Evolutionary conservation across 2,329 filamentous ascomycete species (phyloP).

Genomic region (Leptographium wingfieldii): DNA sequence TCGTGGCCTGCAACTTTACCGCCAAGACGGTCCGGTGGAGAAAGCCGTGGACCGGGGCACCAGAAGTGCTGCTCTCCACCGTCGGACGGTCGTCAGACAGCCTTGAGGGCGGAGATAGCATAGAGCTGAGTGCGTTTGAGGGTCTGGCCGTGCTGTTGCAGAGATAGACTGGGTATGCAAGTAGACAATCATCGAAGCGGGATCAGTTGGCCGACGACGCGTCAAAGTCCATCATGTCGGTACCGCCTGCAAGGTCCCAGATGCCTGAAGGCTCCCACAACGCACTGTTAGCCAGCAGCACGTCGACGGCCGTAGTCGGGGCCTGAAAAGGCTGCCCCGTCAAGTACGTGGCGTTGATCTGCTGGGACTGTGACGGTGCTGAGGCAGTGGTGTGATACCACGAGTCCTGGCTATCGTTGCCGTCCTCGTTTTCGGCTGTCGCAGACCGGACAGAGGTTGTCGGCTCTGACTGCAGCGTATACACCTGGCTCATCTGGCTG

Average conservation of each 20-base stretch:
- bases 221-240: neutral
- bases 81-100: neutral
- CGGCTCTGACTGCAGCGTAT: neutral
- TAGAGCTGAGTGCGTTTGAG: neutral
- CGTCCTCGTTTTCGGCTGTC: neutral
- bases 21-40: neutral
- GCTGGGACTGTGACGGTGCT: neutral
- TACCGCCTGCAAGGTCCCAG: neutral
- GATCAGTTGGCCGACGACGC: neutral
- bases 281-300: neutral
- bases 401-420: neutral
- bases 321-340: neutral
- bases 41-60: neutral
- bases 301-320: neutral
- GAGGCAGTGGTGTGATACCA: neutral
- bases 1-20: conserved; percentile 3
- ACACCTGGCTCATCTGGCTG: too few relatives aligned
- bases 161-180: neutral
- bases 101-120: neutral
- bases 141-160: neutral
- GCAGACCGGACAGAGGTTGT: neutral
- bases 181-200: neutral
- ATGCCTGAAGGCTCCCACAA: neutral
- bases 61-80: neutral
- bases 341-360: neutral